Conservation (phyloP, 2,329 filamentous ascomycete genomes). For the Colletotrichum coccodes region DNA sequence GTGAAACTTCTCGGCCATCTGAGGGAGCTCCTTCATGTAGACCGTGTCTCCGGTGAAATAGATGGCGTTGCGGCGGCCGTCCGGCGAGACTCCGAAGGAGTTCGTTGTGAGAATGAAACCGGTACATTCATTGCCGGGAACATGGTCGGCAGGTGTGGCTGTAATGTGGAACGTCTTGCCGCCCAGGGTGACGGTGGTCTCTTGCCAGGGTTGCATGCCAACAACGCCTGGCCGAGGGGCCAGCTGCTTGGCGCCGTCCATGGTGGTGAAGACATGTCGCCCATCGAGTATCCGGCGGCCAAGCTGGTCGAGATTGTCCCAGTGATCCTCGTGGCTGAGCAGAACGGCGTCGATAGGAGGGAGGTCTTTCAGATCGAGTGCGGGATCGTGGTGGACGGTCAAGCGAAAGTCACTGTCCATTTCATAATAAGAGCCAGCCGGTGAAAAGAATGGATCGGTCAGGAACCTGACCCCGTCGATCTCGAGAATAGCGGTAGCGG, state of each 20-base stretch:
- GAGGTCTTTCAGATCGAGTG: conserved; percentile 48
- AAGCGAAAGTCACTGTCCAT: conserved; percentile 12
- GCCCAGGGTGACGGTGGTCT: too few species aligned
- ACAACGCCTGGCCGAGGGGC: conserved; percentile 51
- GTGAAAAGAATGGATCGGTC: conserved; percentile 58
- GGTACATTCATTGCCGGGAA: background rate
- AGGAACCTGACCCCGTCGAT: conserved; percentile 53
- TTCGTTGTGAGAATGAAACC: background rate
- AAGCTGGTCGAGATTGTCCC: conserved; percentile 58
- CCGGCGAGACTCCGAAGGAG: background rate
- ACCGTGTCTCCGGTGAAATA: background rate
- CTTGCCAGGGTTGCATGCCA: conserved; percentile 42
- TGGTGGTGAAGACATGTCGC: conserved; percentile 56
- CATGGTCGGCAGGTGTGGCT: background rate
- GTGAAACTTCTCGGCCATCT: background rate
- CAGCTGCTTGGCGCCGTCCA: conserved; percentile 55
- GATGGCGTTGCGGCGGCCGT: background rate
- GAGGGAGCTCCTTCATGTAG: background rate
- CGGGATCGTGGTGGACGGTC: conserved; percentile 41
- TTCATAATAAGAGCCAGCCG: conserved; percentile 37
- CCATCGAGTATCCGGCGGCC: conserved; percentile 57
- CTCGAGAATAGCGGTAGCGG: conserved; percentile 57
- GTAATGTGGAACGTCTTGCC: background rate
- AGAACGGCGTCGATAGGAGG: conserved; percentile 58
- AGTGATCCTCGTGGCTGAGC: conserved; percentile 60